These are phyloP conservation scores for Mortierella alpina DNA, from an alignment of 192 early-diverging fungal genomes.

Conservation along the genomic window DNA sequence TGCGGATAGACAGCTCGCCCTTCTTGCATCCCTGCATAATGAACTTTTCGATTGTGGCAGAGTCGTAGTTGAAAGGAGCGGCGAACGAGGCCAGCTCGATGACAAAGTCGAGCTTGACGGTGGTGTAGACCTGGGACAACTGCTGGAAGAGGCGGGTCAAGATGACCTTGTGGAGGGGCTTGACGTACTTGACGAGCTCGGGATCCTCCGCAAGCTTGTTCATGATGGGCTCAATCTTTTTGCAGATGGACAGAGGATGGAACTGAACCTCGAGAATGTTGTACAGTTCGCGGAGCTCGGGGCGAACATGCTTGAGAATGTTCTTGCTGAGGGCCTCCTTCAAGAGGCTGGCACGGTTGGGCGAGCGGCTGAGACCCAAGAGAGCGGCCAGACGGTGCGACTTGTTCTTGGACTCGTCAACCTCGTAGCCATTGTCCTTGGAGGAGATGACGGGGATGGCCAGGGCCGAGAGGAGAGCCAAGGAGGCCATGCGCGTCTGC, in stretches of 20 bases:
- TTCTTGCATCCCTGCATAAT: conserved; percentile 98
- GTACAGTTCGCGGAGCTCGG: conserved; percentile 93
- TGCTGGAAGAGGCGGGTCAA: conserved; percentile 98
- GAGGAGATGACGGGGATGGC: conserved; percentile 96
- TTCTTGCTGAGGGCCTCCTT: conserved; percentile 91
- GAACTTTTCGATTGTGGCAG: conserved; percentile 95
- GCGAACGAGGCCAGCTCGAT: conserved; percentile 90
- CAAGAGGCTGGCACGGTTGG: conserved; percentile 90
- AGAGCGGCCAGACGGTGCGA: conserved; percentile 85
- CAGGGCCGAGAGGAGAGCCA: conserved; percentile 93
- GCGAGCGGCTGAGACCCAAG: conserved; percentile 84
- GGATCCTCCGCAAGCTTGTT: conserved; percentile 74
- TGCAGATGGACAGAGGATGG: conserved; percentile 98
- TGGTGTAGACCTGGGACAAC: conserved; percentile 98
- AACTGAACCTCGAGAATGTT: conserved; percentile 98
- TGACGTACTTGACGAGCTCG: conserved; percentile 89
- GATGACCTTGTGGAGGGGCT: conserved; percentile 94
- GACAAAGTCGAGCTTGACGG: conserved; percentile 95
- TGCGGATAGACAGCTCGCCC: conserved; percentile 94
- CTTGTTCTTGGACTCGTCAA: conserved; percentile 84
- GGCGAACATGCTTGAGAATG: conserved; percentile 85
- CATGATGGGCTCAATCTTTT: conserved; percentile 94
- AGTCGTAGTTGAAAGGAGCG: conserved; percentile 83
- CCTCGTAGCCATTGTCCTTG: conserved; percentile 79
- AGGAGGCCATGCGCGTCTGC: conserved; percentile 89